Conservation (phyloP, 148 eudicot genomes). For the Cornus controversa region DNA sequence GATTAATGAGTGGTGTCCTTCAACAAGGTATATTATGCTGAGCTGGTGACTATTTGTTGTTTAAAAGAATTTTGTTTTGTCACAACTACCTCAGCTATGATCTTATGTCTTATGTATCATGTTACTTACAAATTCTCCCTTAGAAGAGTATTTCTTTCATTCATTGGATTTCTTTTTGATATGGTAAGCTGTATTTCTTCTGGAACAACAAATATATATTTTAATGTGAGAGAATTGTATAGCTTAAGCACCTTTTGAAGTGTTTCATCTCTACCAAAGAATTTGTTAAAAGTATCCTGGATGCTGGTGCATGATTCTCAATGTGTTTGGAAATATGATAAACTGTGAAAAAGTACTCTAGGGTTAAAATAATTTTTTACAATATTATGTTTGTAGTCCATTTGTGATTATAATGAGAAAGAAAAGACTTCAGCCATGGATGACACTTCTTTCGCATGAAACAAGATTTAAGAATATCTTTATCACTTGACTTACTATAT, state of each 20-base stretch:
- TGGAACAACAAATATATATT: neutral
- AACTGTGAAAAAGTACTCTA: neutral
- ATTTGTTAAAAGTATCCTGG: neutral
- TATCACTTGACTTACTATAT: neutral
- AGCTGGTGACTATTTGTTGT: neutral
- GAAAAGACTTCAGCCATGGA: neutral
- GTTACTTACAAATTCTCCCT: neutral
- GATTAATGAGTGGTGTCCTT: conserved; percentile 80
- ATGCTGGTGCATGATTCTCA: neutral
- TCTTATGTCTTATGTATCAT: neutral
- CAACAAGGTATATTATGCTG: conserved; percentile 76
- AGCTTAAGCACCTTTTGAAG: neutral
- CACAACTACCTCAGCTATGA: neutral
- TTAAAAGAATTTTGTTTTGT: neutral
- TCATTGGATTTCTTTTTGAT: neutral
- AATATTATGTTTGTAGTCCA: neutral
- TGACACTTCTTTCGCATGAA: neutral
- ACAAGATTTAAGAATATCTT: neutral
- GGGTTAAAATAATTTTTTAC: neutral
- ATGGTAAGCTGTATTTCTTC: conserved; percentile 3
- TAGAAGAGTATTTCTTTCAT: neutral
- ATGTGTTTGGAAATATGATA: neutral
- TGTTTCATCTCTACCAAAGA: neutral
- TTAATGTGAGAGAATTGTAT: neutral
- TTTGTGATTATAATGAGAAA: neutral